Percentiles rank a stretch among this genome's conserved stretches.
These are phyloP conservation scores for Arxiozyma bovina DNA, from an alignment of 1,139 yeast genomes.

Conservation along the genomic window DNA sequence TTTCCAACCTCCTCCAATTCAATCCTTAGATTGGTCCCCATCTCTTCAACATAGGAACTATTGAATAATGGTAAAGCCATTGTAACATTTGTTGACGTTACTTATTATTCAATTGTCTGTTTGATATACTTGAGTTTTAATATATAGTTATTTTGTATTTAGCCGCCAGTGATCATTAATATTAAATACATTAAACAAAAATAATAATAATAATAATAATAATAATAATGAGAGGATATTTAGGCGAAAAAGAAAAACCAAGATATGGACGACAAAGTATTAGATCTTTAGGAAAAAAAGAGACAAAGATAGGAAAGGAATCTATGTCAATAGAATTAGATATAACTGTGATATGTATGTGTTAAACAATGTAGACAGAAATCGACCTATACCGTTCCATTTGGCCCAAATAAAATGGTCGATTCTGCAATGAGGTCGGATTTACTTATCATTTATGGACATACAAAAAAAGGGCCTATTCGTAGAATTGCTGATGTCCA, in stretches of 20 bases:
- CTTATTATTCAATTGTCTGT: too few species aligned
- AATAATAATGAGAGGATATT: too few species aligned
- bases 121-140: not conserved
- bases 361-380: too few species aligned
- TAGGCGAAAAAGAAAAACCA: not conserved
- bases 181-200: too few species aligned
- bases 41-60: not conserved
- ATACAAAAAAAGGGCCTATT: too few species aligned
- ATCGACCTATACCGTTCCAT: not conserved
- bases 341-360: too few species aligned
- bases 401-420: not conserved
- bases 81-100: not conserved
- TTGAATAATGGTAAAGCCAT: not conserved
- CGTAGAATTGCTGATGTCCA: not conserved
- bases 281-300: too few species aligned
- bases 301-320: not conserved
- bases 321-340: not conserved
- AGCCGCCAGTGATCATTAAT: not conserved
- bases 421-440: not conserved
- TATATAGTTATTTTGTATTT: too few species aligned
- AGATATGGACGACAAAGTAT: not conserved
- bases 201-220: too few species aligned
- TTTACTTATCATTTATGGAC: too few species aligned
- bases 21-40: slow-evolving; percentile 9
- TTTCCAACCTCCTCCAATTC: slow-evolving; percentile 28